Conservation (phyloP, 106 monocot species). For the Phalaenopsis aphrodite region DNA sequence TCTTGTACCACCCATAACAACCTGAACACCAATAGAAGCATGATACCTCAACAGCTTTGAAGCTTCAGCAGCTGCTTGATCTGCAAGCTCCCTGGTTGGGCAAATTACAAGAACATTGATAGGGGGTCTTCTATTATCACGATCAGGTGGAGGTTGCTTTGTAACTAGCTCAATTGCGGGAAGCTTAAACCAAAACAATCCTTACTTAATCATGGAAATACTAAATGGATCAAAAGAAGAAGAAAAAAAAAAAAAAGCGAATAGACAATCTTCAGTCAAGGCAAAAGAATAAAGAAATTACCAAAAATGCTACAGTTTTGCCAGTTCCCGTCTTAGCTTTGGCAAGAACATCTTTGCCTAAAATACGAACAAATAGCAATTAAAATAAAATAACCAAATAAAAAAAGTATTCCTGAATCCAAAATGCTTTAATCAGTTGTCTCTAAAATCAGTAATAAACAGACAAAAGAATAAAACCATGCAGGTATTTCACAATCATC, state of each 20-base stretch:
- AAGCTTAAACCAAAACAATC: slow-evolving; percentile 36
- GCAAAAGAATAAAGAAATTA: slow-evolving; percentile 19
- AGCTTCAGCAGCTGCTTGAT: slow-evolving; percentile 85
- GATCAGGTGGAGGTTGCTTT: slow-evolving; percentile 60
- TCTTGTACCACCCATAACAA: slow-evolving; percentile 90
- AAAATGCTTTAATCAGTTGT: neutral
- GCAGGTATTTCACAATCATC: neutral
- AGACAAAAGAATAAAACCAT: neutral
- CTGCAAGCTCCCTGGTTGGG: slow-evolving; percentile 94
- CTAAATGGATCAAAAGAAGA: no score
- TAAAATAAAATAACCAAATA: neutral
- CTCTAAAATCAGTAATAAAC: neutral
- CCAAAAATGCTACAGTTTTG: slow-evolving; percentile 97
- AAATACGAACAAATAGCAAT: slow-evolving; percentile 3
- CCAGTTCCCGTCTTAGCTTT: slow-evolving; percentile 97
- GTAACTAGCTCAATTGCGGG: slow-evolving; percentile 83
- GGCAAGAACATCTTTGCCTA: slow-evolving; percentile 98
- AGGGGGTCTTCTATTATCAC: slow-evolving; percentile 71
- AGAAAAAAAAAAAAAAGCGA: neutral
- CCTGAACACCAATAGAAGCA: slow-evolving; percentile 77
- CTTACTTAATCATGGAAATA: neutral
- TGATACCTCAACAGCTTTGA: slow-evolving; percentile 64
- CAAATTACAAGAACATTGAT: slow-evolving; percentile 88
- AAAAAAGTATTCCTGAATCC: neutral
- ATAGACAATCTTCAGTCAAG: neutral